phyloP scores from a whole-genome alignment of 2,329 filamentous ascomycete species.

The Thielaviopsis euricoi region DNA sequence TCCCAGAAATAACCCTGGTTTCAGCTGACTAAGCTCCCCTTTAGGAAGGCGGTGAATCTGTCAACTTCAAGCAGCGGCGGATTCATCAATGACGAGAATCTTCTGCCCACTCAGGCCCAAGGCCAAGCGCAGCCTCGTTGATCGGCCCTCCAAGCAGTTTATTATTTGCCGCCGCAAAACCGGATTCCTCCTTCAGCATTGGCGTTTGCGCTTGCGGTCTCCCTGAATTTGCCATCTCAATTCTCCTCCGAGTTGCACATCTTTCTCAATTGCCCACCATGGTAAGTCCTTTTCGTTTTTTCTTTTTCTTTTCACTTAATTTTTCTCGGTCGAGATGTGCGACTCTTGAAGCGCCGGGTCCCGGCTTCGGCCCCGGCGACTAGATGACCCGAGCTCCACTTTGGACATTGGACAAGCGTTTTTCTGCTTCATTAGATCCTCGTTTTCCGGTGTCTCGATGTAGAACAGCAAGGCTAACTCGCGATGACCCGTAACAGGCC shows the following conservation, averaged over 20 bases:
- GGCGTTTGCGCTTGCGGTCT: not conserved
- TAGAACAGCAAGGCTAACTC: not conserved
- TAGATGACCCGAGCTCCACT: not conserved
- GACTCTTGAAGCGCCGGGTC: not conserved
- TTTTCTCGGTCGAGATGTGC: too few species aligned
- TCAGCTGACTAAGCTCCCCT: not conserved
- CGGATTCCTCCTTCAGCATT: not conserved
- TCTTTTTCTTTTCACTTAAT: too few species aligned
- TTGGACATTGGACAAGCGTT: too few species aligned
- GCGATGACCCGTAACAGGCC: constrained; percentile 5
- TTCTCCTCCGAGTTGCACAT: not conserved
- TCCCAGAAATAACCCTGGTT: not conserved
- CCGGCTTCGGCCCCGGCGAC: too few species aligned
- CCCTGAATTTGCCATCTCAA: not conserved
- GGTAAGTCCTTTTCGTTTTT: not conserved
- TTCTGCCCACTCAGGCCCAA: not conserved
- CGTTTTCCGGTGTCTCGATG: too few species aligned
- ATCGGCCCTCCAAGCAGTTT: not conserved
- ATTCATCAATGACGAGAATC: not conserved
- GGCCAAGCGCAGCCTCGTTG: not conserved
- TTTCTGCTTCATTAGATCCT: too few species aligned
- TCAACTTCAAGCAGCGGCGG: not conserved
- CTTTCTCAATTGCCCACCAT: not conserved
- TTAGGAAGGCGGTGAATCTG: not conserved
- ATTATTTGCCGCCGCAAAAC: not conserved